Evolutionary conservation across 2,329 filamentous ascomycete species (phyloP).

Genomic region (Alternaria arbusti): DNA sequence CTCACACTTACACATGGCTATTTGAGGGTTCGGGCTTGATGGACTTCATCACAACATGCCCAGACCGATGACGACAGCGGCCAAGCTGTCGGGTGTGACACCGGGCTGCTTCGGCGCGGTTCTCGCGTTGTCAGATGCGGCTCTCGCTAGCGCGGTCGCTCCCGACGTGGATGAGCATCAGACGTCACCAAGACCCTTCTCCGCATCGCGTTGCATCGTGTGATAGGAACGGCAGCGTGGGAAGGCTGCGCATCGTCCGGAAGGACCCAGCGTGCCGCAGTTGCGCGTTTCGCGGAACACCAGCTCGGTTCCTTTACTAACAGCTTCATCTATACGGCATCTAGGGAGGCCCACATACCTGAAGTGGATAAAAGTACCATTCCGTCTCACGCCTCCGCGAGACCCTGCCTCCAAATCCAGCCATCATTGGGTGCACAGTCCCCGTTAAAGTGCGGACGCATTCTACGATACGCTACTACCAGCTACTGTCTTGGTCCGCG

Average conservation of each 20-base stretch:
- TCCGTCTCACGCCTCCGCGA: constrained; percentile 19
- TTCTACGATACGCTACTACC: constrained; percentile 9
- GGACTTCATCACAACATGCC: not conserved
- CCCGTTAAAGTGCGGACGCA: constrained; percentile 1
- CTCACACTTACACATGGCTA: not conserved
- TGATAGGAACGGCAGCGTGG: not conserved
- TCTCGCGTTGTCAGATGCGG: constrained; percentile 21
- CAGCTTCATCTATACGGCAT: constrained; percentile 10
- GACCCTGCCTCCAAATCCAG: constrained; percentile 4
- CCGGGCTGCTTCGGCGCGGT: constrained; percentile 12
- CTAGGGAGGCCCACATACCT: constrained; percentile 21
- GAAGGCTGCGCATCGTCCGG: not conserved
- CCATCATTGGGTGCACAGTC: constrained; percentile 14
- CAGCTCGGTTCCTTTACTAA: constrained; percentile 1
- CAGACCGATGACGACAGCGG: constrained; percentile 5
- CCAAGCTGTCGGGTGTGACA: constrained; percentile 1
- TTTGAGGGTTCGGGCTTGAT: not conserved
- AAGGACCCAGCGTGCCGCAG: not conserved
- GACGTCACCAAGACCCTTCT: constrained; percentile 20
- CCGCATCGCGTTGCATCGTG: not conserved
- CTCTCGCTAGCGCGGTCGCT: constrained; percentile 28
- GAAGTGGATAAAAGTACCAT: constrained; percentile 22
- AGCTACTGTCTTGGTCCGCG: constrained; percentile 10
- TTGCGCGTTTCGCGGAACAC: constrained; percentile 1
- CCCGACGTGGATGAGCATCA: constrained; percentile 21